A percentile compares a stretch with the other conserved stretches of the same genome.
These are phyloP conservation scores for Hanseniaspora sp. DNA, from an alignment of 1,139 yeast genomes.

Conservation along the genomic window DNA sequence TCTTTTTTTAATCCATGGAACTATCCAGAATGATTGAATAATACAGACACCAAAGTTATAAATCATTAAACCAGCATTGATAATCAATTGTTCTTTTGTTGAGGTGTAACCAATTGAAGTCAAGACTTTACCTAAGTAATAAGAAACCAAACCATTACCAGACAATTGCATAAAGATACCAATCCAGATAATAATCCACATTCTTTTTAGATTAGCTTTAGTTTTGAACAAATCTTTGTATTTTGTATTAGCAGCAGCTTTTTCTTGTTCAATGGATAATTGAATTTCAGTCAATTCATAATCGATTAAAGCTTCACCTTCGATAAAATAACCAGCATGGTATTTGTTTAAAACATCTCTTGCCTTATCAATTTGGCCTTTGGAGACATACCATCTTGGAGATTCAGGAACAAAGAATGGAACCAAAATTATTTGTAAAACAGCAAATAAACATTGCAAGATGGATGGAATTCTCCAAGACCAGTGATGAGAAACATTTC, in stretches of 20 bases:
- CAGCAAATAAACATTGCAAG: conserved; percentile 34
- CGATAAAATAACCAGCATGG: conserved; percentile 34
- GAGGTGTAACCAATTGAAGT: conserved; percentile 41
- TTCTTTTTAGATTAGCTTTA: conserved; percentile 36
- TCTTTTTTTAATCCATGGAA: conserved; percentile 32
- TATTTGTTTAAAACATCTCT: conserved; percentile 31
- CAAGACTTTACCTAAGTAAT: conserved; percentile 40
- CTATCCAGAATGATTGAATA: conserved; percentile 18
- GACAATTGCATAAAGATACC: conserved; percentile 39
- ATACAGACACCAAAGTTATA: conserved; percentile 21
- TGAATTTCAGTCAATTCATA: conserved; percentile 39
- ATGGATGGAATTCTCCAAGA: conserved; percentile 38
- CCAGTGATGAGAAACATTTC: conserved; percentile 28
- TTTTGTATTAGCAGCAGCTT: conserved; percentile 22
- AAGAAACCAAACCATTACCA: conserved; percentile 45
- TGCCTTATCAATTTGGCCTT: conserved; percentile 33
- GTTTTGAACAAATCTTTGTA: conserved; percentile 34
- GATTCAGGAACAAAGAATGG: conserved; percentile 20
- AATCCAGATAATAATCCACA: conserved; percentile 32
- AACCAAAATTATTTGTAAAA: conserved; percentile 25
- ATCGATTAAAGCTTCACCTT: conserved; percentile 33
- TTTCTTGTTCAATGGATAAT: conserved; percentile 20
- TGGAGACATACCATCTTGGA: conserved; percentile 34
- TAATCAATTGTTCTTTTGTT: conserved; percentile 36
- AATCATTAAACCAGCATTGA: conserved; percentile 32